These are phyloP conservation scores for Exophiala sp. DNA, from an alignment of 2,329 filamentous ascomycete genomes.

Conservation along the genomic window DNA sequence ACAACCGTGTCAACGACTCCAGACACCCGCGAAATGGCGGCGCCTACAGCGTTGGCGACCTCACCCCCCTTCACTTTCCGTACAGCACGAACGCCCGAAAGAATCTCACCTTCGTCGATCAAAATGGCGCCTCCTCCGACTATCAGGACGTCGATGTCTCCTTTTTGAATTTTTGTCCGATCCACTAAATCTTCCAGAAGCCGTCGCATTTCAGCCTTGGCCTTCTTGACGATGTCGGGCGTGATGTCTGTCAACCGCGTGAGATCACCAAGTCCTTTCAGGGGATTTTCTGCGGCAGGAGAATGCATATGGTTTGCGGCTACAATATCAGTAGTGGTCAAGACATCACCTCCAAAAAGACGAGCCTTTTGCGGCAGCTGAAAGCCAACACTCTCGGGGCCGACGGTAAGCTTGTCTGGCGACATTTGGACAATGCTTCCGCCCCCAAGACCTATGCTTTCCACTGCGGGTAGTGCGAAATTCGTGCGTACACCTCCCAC, in stretches of 20 bases:
- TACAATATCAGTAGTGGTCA: slow-evolving; percentile 53
- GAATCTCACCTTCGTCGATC: slow-evolving; percentile 45
- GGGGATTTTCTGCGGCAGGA: not conserved
- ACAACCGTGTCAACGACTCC: slow-evolving; percentile 16
- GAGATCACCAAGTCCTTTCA: slow-evolving; percentile 6
- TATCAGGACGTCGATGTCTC: slow-evolving; percentile 58
- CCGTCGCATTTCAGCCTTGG: slow-evolving; percentile 42
- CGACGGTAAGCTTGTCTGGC: slow-evolving; percentile 45
- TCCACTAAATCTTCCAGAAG: slow-evolving; percentile 58
- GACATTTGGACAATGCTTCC: slow-evolving; percentile 45
- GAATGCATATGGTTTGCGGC: slow-evolving; percentile 33
- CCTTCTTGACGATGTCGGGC: slow-evolving; percentile 33
- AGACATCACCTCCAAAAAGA: slow-evolving; percentile 54
- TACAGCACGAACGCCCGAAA: slow-evolving; percentile 55
- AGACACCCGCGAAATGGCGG: slow-evolving; percentile 58
- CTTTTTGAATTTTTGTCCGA: slow-evolving; percentile 60
- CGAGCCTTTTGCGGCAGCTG: slow-evolving; percentile 53
- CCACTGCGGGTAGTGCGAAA: slow-evolving; percentile 56
- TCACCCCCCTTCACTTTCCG: slow-evolving; percentile 56
- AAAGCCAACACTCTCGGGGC: slow-evolving; percentile 62
- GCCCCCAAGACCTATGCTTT: slow-evolving; percentile 56
- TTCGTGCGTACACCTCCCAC: slow-evolving; percentile 63
- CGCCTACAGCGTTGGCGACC: slow-evolving; percentile 64
- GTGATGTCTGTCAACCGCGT: slow-evolving; percentile 11
- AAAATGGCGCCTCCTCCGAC: slow-evolving; percentile 63